Evolutionary conservation across 2,329 filamentous ascomycete species (phyloP).

Genomic region (Ceratocystis huliohia): DNA sequence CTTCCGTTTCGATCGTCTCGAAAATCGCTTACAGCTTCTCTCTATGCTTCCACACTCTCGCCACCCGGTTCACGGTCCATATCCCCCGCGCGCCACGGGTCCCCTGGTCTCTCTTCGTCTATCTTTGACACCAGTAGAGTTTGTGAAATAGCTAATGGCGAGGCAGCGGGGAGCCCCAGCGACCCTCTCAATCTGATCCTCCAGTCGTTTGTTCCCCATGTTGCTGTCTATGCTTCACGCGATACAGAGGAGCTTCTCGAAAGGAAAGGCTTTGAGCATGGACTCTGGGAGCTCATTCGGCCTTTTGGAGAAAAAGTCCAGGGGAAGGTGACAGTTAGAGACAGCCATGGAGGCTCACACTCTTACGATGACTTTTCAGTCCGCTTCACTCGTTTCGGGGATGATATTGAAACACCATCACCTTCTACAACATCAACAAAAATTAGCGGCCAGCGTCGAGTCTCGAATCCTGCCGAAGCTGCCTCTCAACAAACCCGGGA

Average conservation of each 20-base stretch:
- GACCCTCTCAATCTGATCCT: conserved; percentile 57
- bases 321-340: conserved; percentile 79
- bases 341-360: conserved; percentile 74
- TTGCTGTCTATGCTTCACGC: conserved; percentile 73
- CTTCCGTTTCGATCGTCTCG: conserved; percentile 30
- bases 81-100: conserved; percentile 49
- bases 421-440: conserved; percentile 26
- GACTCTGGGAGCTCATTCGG: conserved; percentile 71
- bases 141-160: conserved; percentile 26
- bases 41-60: conserved; percentile 54
- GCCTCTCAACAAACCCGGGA: conserved; percentile 20
- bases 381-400: conserved; percentile 63
- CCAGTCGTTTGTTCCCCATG: conserved; percentile 75
- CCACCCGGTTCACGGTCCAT: conserved; percentile 54
- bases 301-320: conserved; percentile 82
- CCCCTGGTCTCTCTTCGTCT: conserved; percentile 45
- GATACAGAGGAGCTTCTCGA: conserved; percentile 71
- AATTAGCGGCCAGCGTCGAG: conserved; percentile 12
- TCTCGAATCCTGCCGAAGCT: conserved; percentile 14
- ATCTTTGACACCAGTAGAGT: conserved; percentile 40
- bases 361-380: conserved; percentile 83
- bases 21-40: conserved; percentile 42
- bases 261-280: conserved; percentile 72
- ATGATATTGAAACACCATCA: conserved; percentile 42
- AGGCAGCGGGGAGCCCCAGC: conserved; percentile 34